Conservation (phyloP, 2,329 filamentous ascomycete species). For the Madurella mycetomatis region DNA sequence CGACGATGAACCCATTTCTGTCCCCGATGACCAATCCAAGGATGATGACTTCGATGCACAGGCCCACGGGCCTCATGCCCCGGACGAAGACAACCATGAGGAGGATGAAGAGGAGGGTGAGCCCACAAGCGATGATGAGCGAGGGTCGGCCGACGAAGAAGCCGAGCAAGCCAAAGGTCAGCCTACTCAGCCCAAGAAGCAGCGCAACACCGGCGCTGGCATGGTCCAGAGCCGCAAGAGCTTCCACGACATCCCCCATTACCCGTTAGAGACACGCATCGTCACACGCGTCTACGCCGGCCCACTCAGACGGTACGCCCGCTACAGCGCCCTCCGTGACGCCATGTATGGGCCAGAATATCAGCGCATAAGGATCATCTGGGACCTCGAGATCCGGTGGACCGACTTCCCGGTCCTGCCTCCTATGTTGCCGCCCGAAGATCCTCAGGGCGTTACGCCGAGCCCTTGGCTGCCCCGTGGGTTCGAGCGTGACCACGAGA, state of each 20-base stretch:
- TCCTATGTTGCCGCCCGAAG: constrained; percentile 28
- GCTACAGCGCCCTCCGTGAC: constrained; percentile 34
- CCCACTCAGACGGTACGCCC: constrained; percentile 34
- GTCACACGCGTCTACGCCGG: constrained; percentile 36
- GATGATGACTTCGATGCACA: constrained; percentile 22
- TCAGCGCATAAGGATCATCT: constrained; percentile 33
- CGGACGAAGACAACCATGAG: constrained; percentile 19
- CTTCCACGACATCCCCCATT: constrained; percentile 34
- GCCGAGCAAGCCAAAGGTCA: background rate
- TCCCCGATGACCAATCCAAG: constrained; percentile 12
- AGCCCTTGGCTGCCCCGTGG: constrained; percentile 39
- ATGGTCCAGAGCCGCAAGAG: constrained; percentile 25
- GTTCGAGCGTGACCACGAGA: constrained; percentile 34
- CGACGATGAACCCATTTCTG: constrained; percentile 19
- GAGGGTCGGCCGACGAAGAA: constrained; percentile 1
- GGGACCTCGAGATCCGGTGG: constrained; percentile 41
- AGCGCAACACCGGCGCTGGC: constrained; percentile 23
- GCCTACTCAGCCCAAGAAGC: constrained; percentile 8
- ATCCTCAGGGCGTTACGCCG: constrained; percentile 29
- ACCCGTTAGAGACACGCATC: constrained; percentile 29
- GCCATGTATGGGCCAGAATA: constrained; percentile 41
- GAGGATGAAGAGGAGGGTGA: constrained; percentile 17
- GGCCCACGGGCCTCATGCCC: constrained; percentile 9
- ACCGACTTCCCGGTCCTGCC: constrained; percentile 38
- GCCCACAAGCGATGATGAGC: constrained; percentile 14